Conservation (phyloP, 2,329 filamentous ascomycete species). For the Diaporthe sp. region DNA sequence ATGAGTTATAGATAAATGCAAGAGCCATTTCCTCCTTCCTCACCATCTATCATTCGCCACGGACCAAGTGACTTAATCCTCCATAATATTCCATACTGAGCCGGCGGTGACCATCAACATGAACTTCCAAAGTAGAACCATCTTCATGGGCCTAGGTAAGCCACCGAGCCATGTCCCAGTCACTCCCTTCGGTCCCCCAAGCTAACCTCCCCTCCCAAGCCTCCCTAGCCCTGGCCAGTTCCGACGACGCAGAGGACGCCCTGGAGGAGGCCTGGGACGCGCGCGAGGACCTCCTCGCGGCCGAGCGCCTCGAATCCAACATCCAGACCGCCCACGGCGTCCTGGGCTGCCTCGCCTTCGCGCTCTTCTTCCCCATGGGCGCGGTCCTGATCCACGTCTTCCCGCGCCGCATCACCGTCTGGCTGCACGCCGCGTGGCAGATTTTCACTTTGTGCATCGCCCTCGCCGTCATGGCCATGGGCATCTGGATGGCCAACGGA, state of each 20-base stretch:
- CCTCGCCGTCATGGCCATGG: constrained; percentile 56
- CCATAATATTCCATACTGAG: neutral
- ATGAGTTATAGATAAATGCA: neutral
- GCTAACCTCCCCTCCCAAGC: neutral
- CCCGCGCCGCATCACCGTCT: constrained; percentile 52
- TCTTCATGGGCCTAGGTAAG: constrained; percentile 8
- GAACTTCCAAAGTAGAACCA: neutral
- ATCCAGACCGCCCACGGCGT: constrained; percentile 39
- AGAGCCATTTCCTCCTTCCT: neutral
- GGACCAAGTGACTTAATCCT: neutral
- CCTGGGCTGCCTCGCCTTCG: constrained; percentile 42
- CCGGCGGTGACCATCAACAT: neutral
- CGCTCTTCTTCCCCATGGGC: constrained; percentile 43
- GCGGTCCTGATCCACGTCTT: constrained; percentile 43
- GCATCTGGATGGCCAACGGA: constrained; percentile 53
- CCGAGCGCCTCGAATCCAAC: neutral
- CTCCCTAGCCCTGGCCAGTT: neutral
- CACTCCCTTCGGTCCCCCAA: rapidly evolving
- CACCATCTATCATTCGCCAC: rapidly evolving
- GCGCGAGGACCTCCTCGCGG: constrained; percentile 4
- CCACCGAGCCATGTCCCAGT: rapidly evolving
- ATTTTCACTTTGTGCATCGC: constrained; percentile 53
- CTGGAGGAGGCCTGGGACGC: constrained; percentile 1
- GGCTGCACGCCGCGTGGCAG: constrained; percentile 58
- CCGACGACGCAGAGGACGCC: neutral